Evolutionary conservation across 441 rosid genomes (phyloP).

Genomic region (Brassica balearica): DNA sequence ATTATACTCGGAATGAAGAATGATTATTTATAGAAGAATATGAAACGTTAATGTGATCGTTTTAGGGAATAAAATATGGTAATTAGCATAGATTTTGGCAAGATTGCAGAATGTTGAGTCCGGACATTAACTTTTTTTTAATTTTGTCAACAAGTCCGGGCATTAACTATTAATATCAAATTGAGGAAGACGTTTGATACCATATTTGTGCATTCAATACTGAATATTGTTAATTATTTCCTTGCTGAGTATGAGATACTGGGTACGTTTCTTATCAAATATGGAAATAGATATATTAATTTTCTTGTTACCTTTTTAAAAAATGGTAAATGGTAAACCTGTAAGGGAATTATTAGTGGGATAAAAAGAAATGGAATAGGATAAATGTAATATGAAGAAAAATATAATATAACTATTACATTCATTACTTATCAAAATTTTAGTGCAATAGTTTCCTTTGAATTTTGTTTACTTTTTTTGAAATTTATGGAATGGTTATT

Average conservation of each 20-base stretch:
- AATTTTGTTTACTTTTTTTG: neutral
- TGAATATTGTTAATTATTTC: neutral
- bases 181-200: neutral
- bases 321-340: no score
- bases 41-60: slow-evolving; percentile 3
- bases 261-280: neutral
- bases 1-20: neutral
- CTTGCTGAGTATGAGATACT: neutral
- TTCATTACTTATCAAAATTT: no score
- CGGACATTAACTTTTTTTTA: neutral
- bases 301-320: no score
- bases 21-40: slow-evolving; percentile 16
- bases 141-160: neutral
- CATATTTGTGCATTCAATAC: neutral
- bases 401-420: no score
- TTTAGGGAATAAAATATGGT: neutral
- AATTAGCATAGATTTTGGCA: slow-evolving; percentile 22
- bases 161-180: neutral
- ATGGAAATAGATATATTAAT: neutral
- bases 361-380: no score
- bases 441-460: no score
- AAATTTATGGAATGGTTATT: neutral
- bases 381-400: no score
- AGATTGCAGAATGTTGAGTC: slow-evolving; percentile 12
- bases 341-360: no score